Base-by-base conservation (phyloP, 805 yeast genomes). In the Peterozyma xylosa region DNA sequence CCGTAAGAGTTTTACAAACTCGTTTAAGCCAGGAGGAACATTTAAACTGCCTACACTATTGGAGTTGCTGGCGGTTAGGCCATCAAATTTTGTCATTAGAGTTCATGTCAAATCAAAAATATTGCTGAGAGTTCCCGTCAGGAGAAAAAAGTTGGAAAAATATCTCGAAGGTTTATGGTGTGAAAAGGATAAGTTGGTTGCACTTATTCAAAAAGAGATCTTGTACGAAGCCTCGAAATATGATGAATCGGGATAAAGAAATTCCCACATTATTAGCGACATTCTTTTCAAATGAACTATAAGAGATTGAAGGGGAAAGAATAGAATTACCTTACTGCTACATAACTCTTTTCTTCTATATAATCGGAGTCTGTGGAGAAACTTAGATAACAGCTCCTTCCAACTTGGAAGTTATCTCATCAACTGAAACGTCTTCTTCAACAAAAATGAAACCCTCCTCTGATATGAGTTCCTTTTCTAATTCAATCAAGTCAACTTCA, bases 81-180 rank as follows among this genome's bases (percentile, higher is more conserved):
- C 52, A 49, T 60, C 51, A 42, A 53, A 38, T 7, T 60, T 58
- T 42, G 56, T 59, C 0, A 62, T 78, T 2, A 62, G 68, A 41
- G 61, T 82, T 1, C 70, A 77, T 52, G 65, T 80, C 17, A 73
- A 67, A 45, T 67, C 70, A 14, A 71, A 70, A 48, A 51, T 74
- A 15, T 54, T 76, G 14, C 52, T 66, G 11, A 62, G 78, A 42
- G 59, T 84, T 10, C 80, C 85, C 0, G 42, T 56, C 9, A 82
- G 74, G 49, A 66, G 79, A 27, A 63, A 69, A 39, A 76, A 74
- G 49, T 50, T 83, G 34, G 89, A 86, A 50, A 78, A 75, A 57
- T 89, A 93, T 86, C 60, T 89, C 7, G 96, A 89, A 57, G 65
- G 65, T 35, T 64, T 68, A 32, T 89, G 96, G 96, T 60, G 62